Evolutionary conservation across 2,329 filamentous ascomycete species (phyloP).

Genomic region (Rachicladosporium sp.): DNA sequence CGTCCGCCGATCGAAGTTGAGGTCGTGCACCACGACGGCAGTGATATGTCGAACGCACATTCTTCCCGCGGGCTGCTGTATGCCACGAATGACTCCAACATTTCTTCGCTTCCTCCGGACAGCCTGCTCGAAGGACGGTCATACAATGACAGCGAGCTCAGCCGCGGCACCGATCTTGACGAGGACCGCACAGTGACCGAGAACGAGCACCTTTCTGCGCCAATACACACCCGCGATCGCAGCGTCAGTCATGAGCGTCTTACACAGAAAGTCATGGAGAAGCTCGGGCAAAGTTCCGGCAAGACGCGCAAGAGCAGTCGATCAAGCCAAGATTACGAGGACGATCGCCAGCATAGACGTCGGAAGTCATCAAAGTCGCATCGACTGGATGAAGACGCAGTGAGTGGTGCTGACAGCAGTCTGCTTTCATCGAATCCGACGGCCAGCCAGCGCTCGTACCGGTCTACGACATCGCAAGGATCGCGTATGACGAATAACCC

Average conservation of each 20-base stretch:
- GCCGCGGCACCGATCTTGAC: slow-evolving; percentile 17
- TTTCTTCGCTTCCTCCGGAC: slow-evolving; percentile 70
- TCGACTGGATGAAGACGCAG: slow-evolving; percentile 39
- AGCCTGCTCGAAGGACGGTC: slow-evolving; percentile 49
- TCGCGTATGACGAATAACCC: slow-evolving; percentile 89
- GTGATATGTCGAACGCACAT: slow-evolving; percentile 50
- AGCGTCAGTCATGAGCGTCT: slow-evolving; percentile 56
- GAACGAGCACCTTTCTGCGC: slow-evolving; percentile 39
- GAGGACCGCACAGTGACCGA: slow-evolving; percentile 25
- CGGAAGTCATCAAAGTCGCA: slow-evolving; percentile 33
- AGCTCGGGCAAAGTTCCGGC: slow-evolving; percentile 41
- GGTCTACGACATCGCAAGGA: slow-evolving; percentile 43
- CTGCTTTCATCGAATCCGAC: slow-evolving; percentile 46
- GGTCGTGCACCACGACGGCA: slow-evolving; percentile 52
- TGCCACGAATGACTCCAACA: slow-evolving; percentile 61
- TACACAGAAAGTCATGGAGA: slow-evolving; percentile 57
- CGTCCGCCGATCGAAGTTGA: slow-evolving; percentile 75
- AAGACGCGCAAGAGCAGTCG: slow-evolving; percentile 27
- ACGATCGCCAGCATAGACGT: slow-evolving; percentile 19
- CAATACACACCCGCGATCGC: slow-evolving; percentile 45
- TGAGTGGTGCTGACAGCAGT: slow-evolving; percentile 48
- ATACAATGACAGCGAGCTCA: slow-evolving; percentile 33
- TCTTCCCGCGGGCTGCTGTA: slow-evolving; percentile 46
- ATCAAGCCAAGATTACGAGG: slow-evolving; percentile 16
- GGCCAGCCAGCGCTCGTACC: slow-evolving; percentile 45